phyloP scores from a whole-genome alignment of 164 flowering plant species.

The Brasenia schreberi region DNA sequence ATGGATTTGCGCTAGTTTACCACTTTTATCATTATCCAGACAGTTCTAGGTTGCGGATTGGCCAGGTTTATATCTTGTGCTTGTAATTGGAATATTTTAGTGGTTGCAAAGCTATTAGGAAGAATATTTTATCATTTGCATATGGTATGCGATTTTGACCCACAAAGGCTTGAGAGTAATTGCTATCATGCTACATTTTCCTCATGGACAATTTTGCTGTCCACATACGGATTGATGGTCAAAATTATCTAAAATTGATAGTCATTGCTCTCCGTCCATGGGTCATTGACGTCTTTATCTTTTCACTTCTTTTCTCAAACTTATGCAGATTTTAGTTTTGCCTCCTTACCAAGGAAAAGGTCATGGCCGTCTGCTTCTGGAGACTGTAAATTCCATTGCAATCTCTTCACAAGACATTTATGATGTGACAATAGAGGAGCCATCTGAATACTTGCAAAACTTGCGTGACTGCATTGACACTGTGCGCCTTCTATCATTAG shows the following conservation, averaged over 20 bases:
- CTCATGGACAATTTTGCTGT: too few species aligned
- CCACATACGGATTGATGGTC: too few species aligned
- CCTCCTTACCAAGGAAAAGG: constrained; percentile 86
- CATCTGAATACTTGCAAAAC: constrained; percentile 70
- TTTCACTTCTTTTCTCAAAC: too few species aligned
- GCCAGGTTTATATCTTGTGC: constrained; percentile 52
- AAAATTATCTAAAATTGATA: too few species aligned
- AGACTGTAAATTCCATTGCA: constrained; percentile 54
- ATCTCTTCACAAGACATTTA: constrained; percentile 43
- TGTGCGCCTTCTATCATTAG: constrained; percentile 36
- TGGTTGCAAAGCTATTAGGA: background rate
- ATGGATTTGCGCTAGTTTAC: constrained; percentile 76
- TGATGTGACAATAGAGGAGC: constrained; percentile 85
- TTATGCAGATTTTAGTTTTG: constrained; percentile 63
- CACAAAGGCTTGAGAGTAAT: background rate
- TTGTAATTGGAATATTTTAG: background rate
- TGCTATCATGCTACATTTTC: too few species aligned
- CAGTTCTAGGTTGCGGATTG: constrained; percentile 55
- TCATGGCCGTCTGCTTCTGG: constrained; percentile 57
- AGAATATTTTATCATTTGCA: background rate
- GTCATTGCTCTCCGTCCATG: too few species aligned
- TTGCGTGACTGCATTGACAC: constrained; percentile 62
- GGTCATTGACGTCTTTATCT: too few species aligned
- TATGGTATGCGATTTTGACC: background rate
- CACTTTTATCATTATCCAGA: constrained; percentile 79